Evolutionary conservation across 2,329 filamentous ascomycete species (phyloP).

Genomic region (Cercospora sesami): DNA sequence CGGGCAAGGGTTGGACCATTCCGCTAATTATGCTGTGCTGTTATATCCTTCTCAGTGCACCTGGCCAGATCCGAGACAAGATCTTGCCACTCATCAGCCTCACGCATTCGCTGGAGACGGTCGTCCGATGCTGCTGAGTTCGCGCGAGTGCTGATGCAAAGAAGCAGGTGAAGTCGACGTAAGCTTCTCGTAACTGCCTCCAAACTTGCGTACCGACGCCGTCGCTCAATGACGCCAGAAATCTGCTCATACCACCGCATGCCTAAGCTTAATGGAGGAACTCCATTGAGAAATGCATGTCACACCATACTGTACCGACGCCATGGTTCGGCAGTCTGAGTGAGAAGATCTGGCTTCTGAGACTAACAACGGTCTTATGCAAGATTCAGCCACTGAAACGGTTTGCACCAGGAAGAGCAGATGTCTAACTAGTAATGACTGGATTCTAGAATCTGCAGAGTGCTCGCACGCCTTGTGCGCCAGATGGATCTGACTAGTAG

Average conservation of each 20-base stretch:
- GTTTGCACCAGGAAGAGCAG: not conserved
- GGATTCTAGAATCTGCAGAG: not conserved
- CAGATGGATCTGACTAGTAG: too few species aligned
- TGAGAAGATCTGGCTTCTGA: not conserved
- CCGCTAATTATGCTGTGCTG: too few species aligned
- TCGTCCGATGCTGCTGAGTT: too few species aligned
- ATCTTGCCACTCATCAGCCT: too few species aligned
- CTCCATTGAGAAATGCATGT: not conserved
- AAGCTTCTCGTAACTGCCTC: not conserved
- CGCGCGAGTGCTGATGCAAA: not conserved
- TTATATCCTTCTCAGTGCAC: too few species aligned
- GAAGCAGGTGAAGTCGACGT: not conserved
- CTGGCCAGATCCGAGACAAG: too few species aligned
- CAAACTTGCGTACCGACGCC: not conserved
- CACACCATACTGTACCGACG: not conserved
- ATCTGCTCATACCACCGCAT: not conserved
- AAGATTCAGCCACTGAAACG: not conserved
- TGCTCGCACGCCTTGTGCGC: not conserved
- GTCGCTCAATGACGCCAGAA: not conserved
- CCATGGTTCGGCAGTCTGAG: not conserved
- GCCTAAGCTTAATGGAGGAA: not conserved
- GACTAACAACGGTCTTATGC: not conserved
- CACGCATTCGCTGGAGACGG: too few species aligned
- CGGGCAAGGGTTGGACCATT: too few species aligned
- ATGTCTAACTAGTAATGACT: not conserved